Evolutionary conservation across 2,329 filamentous ascomycete genomes (phyloP).

Genomic region (Cylindrodendrum hubeiense): DNA sequence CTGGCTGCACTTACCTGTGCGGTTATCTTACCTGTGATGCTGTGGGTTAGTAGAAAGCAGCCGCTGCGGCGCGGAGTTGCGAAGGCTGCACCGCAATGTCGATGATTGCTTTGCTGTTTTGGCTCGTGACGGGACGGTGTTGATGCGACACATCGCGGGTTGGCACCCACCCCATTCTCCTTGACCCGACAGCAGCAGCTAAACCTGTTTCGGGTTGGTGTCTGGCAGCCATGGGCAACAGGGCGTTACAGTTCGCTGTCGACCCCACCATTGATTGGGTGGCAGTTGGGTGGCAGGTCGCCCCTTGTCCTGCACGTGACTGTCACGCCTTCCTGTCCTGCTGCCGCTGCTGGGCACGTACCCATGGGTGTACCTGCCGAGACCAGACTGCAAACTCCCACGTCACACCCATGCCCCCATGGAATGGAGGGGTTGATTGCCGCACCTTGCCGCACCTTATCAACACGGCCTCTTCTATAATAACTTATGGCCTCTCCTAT

Average conservation of each 20-base stretch:
- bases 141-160: constrained; percentile 45
- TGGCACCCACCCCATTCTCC: constrained; percentile 42
- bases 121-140: constrained; percentile 42
- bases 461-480: neutral
- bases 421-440: neutral
- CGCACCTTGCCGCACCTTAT: neutral
- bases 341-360: neutral
- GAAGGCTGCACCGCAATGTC: constrained; percentile 42
- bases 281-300: constrained; percentile 19
- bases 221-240: constrained; percentile 51
- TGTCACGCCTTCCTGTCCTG: neutral
- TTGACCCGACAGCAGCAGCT: constrained; percentile 37
- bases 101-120: constrained; percentile 43
- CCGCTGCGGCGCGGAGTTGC: constrained; percentile 45
- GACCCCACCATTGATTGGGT: constrained; percentile 38
- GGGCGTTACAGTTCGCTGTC: constrained; percentile 30
- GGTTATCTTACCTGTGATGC: constrained; percentile 25
- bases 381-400: constrained; percentile 15
- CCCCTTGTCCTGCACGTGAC: constrained; percentile 33
- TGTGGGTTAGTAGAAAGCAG: constrained; percentile 42
- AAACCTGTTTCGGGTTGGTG: constrained; percentile 38
- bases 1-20: constrained; percentile 34
- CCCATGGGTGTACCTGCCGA: constrained; percentile 5
- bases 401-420: constrained; percentile 16
- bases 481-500: no score